phyloP scores from a whole-genome alignment of 148 eudicot genomes.

The Silene latifolia region DNA sequence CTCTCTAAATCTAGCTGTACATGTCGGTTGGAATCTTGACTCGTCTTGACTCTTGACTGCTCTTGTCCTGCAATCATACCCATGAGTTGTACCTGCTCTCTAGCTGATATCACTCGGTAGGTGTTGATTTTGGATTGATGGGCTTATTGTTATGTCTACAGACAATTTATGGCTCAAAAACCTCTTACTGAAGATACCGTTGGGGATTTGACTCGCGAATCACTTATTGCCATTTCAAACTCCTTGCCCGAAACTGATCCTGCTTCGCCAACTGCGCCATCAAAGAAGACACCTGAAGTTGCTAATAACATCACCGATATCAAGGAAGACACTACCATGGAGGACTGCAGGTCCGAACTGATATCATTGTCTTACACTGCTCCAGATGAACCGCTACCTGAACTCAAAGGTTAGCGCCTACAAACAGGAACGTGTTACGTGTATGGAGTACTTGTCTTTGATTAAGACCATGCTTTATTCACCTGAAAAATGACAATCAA shows the following conservation, averaged over 20 bases:
- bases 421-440: no score
- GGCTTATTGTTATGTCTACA: constrained; percentile 3
- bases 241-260: constrained; percentile 11
- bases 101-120: no score
- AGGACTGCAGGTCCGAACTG: constrained; percentile 19
- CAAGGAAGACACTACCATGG: constrained; percentile 1
- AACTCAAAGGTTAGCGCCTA: constrained; percentile 15
- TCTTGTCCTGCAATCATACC: background rate
- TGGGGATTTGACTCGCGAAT: constrained; percentile 19
- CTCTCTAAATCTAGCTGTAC: no score
- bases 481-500: background rate
- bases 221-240: constrained; percentile 27
- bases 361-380: constrained; percentile 26
- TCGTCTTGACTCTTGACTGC: background rate
- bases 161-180: constrained; percentile 18
- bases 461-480: background rate
- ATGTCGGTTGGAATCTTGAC: background rate
- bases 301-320: background rate
- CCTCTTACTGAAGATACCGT: background rate
- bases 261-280: background rate
- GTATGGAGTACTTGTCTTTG: background rate
- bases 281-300: constrained; percentile 7
- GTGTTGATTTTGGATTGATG: background rate
- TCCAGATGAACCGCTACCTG: constrained; percentile 21
- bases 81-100: background rate